These are phyloP conservation scores for Gloeostereum incarnatum DNA, from an alignment of 768 basidiomycete species.

Conservation along the genomic window DNA sequence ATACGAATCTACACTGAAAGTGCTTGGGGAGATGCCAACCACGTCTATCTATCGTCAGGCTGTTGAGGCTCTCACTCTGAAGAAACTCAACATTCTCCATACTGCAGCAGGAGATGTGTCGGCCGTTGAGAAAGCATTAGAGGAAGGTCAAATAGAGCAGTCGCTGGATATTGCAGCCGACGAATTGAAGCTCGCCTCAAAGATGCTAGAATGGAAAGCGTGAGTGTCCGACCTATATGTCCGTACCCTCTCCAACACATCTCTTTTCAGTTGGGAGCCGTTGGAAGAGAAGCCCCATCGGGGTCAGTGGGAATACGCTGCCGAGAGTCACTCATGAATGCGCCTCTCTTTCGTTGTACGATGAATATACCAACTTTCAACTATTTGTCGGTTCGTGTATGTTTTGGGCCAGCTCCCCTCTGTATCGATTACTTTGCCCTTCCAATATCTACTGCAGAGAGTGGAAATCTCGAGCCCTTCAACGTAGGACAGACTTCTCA, in stretches of 20 bases:
- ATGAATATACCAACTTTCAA: too few species aligned
- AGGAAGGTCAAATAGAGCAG: constrained; percentile 85
- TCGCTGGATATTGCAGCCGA: constrained; percentile 74
- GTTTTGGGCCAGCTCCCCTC: too few species aligned
- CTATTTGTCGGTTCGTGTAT: too few species aligned
- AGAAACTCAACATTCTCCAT: constrained; percentile 69
- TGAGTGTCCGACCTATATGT: constrained; percentile 44
- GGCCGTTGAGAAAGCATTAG: constrained; percentile 62
- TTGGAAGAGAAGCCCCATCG: constrained; percentile 71
- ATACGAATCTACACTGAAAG: constrained; percentile 69
- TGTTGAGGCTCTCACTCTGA: constrained; percentile 75
- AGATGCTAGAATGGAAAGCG: constrained; percentile 96
- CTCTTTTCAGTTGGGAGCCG: constrained; percentile 68
- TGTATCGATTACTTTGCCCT: too few species aligned
- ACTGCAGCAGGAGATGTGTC: constrained; percentile 56
- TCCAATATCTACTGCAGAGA: too few species aligned
- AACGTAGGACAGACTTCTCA: too few species aligned
- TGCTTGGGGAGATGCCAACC: constrained; percentile 63
- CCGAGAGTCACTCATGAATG: too few species aligned
- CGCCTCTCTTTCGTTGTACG: too few species aligned
- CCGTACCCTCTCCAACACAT: neutral
- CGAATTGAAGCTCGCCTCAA: constrained; percentile 66
- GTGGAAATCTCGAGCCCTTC: too few species aligned
- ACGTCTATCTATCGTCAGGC: constrained; percentile 87
- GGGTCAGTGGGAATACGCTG: constrained; percentile 86